A percentile compares a stretch with the other conserved stretches of the same genome.
Evolutionary conservation across 148 eudicot species (phyloP).

Genomic region (Linanthus parryae): DNA sequence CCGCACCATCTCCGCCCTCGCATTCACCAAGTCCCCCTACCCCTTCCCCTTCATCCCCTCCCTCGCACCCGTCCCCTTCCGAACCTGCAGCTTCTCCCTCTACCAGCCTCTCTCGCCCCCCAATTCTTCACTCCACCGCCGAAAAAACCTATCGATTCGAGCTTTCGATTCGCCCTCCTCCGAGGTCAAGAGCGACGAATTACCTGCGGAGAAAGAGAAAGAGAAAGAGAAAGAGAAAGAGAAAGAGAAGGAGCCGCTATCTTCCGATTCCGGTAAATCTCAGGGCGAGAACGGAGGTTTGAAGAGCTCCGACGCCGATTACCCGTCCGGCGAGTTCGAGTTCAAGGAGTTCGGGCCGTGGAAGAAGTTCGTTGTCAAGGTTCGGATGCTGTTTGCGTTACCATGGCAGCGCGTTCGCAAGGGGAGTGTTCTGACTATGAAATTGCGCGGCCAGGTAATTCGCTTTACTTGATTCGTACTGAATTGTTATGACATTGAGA

Average conservation of each 20-base stretch:
- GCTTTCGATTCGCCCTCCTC: conserved; percentile 15
- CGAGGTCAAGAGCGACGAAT: background rate
- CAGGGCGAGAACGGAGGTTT: conserved; percentile 4
- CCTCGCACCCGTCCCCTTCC: conserved; percentile 10
- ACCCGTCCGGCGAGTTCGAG: conserved; percentile 68
- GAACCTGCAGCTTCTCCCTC: background rate
- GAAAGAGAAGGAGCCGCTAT: conserved; percentile 3
- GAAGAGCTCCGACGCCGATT: conserved; percentile 14
- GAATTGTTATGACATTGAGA: too few species aligned
- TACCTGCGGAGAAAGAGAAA: conserved; percentile 3
- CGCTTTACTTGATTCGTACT: background rate
- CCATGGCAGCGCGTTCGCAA: conserved; percentile 76
- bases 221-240: background rate
- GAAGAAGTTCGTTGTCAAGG: too few species aligned
- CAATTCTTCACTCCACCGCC: background rate
- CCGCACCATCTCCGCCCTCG: conserved; percentile 18
- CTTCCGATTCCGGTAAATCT: background rate
- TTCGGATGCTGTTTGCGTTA: conserved; percentile 58
- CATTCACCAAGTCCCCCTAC: conserved; percentile 6
- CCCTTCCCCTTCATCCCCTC: conserved; percentile 7
- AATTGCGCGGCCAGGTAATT: conserved; percentile 79
- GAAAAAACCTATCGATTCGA: conserved; percentile 6
- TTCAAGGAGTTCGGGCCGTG: conserved; percentile 40
- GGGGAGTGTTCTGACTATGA: conserved; percentile 70
- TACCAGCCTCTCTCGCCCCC: background rate